Percentiles rank a stretch among this genome's conserved stretches.
Conservation (phyloP, 768 basidiomycete species). For the Leccinum ochraceum region DNA sequence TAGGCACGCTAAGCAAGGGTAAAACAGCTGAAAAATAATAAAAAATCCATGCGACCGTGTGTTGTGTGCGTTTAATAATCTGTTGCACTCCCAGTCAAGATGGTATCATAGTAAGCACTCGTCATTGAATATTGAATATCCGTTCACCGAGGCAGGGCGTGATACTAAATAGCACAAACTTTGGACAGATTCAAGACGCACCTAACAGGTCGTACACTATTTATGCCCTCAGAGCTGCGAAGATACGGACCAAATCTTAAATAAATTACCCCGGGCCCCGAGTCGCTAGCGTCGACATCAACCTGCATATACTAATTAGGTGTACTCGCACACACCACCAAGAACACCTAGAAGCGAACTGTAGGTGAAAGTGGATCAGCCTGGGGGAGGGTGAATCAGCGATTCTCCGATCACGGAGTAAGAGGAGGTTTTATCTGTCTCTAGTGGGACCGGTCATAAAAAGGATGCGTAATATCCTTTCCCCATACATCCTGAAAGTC, state of each 20-base stretch:
- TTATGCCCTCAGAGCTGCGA: neutral
- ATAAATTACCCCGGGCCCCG: neutral
- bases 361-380: neutral
- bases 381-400: neutral
- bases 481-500: slow-evolving; percentile 53
- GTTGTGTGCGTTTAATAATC: neutral
- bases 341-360: neutral
- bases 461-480: slow-evolving; percentile 22
- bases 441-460: neutral
- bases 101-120: neutral
- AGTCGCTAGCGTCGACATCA: neutral
- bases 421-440: neutral
- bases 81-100: neutral
- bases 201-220: neutral
- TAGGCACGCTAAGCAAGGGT: neutral
- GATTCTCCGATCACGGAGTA: neutral
- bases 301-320: neutral
- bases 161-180: neutral
- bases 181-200: neutral
- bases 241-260: neutral
- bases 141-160: neutral
- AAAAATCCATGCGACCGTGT: neutral
- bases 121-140: neutral
- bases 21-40: neutral
- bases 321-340: neutral